phyloP scores from a whole-genome alignment of 2,329 filamentous ascomycete genomes.

The Aspergillus sp. region DNA sequence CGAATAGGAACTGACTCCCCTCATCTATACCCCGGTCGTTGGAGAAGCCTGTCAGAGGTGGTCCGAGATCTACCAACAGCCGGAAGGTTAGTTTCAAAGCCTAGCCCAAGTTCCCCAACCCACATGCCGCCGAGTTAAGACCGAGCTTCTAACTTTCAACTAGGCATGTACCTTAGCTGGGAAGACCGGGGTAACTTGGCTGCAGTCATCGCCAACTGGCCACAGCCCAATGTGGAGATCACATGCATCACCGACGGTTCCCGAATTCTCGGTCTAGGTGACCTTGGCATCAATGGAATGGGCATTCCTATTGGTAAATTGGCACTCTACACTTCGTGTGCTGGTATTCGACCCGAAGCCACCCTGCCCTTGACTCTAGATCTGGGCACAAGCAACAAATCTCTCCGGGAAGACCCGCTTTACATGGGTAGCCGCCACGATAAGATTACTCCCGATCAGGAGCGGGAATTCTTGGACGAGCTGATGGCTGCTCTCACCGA shows the following conservation, averaged over 20 bases:
- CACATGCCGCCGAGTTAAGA: slow-evolving; percentile 20
- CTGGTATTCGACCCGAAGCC: slow-evolving; percentile 80
- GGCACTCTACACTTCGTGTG: slow-evolving; percentile 90
- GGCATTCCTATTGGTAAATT: slow-evolving; percentile 98
- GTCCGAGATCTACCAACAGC: slow-evolving; percentile 91
- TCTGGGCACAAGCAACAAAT: slow-evolving; percentile 63
- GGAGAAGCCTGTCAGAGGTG: slow-evolving; percentile 96
- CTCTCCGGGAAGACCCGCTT: slow-evolving; percentile 72
- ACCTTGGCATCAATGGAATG: slow-evolving; percentile 95
- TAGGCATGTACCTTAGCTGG: slow-evolving; percentile 86
- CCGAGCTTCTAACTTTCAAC: slow-evolving; percentile 23
- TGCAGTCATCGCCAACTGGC: slow-evolving; percentile 91
- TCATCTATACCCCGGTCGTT: slow-evolving; percentile 58
- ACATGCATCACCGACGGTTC: slow-evolving; percentile 96
- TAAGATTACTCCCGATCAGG: slow-evolving; percentile 74
- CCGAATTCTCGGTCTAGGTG: slow-evolving; percentile 84
- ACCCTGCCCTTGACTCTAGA: slow-evolving; percentile 65
- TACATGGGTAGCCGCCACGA: slow-evolving; percentile 88
- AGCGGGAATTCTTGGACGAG: slow-evolving; percentile 93
- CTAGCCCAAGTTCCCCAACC: slow-evolving; percentile 4
- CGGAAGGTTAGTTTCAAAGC: slow-evolving; percentile 64
- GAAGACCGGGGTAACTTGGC: slow-evolving; percentile 88
- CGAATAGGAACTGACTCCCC: slow-evolving; percentile 47
- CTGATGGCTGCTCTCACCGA: slow-evolving; percentile 91
- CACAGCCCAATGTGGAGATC: slow-evolving; percentile 84